Base-by-base conservation (phyloP, 805 yeast species). In the Wickerhamia fluorescens region DNA sequence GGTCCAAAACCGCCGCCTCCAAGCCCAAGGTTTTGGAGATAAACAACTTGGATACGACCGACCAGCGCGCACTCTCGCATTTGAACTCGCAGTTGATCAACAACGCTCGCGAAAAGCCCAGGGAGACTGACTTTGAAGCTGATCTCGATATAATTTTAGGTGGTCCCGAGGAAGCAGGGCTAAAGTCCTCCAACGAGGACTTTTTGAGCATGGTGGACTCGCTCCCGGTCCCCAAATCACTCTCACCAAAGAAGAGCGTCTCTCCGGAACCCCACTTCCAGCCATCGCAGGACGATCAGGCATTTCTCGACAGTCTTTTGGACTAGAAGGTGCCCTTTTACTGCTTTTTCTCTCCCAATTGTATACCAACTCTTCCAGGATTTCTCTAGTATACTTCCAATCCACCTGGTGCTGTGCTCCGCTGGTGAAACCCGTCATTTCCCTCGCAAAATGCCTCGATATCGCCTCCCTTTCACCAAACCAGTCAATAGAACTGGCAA, bases 1-100 rank as follows among this genome's bases (percentile, higher is more conserved):
- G 18, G 6, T 24, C 21, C 32, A 12, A 30, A 14, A 21, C 24
- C 7, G 11, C 14, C 7, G 20, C 23, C 21, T 20, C 17, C 6
- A 19, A 25, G 6, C 19, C 49, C 12, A 37, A 48, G 23, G 54
- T 61, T 1, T 34, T 61, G 7, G 67, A 61, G 24, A 48, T 63
- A 34, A 53, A 63, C 36, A 63, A 58, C 30, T 41, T 46, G 23
- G 45, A 49, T 25, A 33, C 25, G 6, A 30, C 36, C 13, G 63
- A 57, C 28, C 18, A 16, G 4, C 16, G 20, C 8, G 32, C 26
- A 10, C 20, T 33, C 6, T 19, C 22, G 12, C 11, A 16, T 8
- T 26, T 28, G 16, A 29, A 29, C 22, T 21, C 27, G 24, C 18
- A 34, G 16, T 16, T 38, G 20, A 27, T 28, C 6, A 31, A 14